These are phyloP conservation scores for Kodamaea kaohsiungensis DNA, from an alignment of 805 yeast species.

Conservation along the genomic window DNA sequence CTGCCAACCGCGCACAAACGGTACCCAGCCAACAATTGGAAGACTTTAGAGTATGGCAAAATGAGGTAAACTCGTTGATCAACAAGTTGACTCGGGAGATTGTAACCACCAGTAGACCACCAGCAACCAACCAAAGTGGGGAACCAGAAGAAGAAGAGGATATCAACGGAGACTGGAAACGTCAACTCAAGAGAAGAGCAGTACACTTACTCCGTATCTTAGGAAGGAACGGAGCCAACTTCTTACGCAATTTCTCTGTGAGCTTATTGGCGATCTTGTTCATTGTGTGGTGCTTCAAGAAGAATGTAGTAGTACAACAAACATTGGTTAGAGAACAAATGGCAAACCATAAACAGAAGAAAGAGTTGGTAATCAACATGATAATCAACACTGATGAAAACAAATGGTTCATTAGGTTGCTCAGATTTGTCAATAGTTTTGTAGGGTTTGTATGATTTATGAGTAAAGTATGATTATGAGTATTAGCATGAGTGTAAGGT, in stretches of 20 bases:
- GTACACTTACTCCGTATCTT: constrained; percentile 24
- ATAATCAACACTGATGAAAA: constrained; percentile 42
- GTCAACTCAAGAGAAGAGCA: not conserved
- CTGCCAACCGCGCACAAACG: not conserved
- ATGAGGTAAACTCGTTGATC: constrained; percentile 50
- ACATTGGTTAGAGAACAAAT: constrained; percentile 39
- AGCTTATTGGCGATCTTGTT: constrained; percentile 39
- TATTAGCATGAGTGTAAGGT: too few relatives aligned
- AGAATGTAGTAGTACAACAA: constrained; percentile 38
- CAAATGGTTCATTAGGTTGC: constrained; percentile 44
- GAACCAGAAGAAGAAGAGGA: not conserved
- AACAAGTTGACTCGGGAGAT: constrained; percentile 46
- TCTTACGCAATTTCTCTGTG: constrained; percentile 36
- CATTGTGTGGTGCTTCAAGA: constrained; percentile 43
- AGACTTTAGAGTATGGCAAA: constrained; percentile 55
- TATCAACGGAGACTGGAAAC: constrained; percentile 3
- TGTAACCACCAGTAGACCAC: constrained; percentile 6
- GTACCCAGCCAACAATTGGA: constrained; percentile 19
- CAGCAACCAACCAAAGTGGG: not conserved
- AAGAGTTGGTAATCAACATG: constrained; percentile 45
- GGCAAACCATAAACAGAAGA: constrained; percentile 21
- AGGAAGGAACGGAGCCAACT: constrained; percentile 29
- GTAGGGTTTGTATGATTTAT: constrained; percentile 39
- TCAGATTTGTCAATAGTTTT: constrained; percentile 37
- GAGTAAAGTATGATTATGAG: too few relatives aligned